Conservation (phyloP, 2,329 filamentous ascomycete genomes). For the Cercospora zeina region DNA sequence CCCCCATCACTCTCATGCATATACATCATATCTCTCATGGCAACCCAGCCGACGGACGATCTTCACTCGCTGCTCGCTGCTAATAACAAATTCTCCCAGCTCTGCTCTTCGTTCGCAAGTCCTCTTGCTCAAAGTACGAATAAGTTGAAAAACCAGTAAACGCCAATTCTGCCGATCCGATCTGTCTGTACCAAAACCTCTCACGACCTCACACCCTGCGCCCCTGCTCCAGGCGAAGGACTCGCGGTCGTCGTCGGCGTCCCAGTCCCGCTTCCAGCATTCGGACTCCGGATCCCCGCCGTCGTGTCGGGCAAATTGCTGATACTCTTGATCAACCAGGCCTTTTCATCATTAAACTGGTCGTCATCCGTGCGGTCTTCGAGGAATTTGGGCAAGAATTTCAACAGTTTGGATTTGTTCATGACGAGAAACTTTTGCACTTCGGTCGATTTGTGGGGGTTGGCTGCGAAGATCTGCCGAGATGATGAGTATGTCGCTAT, state of each 20-base stretch:
- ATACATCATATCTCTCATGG: too few relatives aligned
- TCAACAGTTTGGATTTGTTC: conserved; percentile 87
- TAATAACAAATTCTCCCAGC: too few relatives aligned
- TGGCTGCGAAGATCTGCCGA: conserved; percentile 84
- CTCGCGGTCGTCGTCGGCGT: background rate
- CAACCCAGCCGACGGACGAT: too few relatives aligned
- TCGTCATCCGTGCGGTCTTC: conserved; percentile 96
- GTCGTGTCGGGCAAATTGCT: conserved; percentile 40
- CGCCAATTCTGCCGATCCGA: background rate
- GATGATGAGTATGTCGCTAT: conserved; percentile 11
- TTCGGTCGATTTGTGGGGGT: conserved; percentile 94
- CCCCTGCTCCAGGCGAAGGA: background rate
- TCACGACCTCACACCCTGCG: background rate
- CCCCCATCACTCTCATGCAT: too few relatives aligned
- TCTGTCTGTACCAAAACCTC: too few relatives aligned
- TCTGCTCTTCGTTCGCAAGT: too few relatives aligned
- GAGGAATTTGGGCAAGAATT: conserved; percentile 86
- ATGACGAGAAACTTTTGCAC: conserved; percentile 95
- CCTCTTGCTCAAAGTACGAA: too few relatives aligned
- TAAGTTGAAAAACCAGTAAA: background rate
- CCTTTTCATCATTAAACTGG: conserved; percentile 97
- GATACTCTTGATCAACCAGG: conserved; percentile 95
- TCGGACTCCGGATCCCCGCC: conserved; percentile 24
- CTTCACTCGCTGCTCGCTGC: too few relatives aligned
- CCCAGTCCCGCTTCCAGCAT: background rate